Evolutionary conservation across 345 rosid genomes (phyloP), one percentile per base, ranked within the genome.

Genomic region (Microcos paniculata): DNA sequence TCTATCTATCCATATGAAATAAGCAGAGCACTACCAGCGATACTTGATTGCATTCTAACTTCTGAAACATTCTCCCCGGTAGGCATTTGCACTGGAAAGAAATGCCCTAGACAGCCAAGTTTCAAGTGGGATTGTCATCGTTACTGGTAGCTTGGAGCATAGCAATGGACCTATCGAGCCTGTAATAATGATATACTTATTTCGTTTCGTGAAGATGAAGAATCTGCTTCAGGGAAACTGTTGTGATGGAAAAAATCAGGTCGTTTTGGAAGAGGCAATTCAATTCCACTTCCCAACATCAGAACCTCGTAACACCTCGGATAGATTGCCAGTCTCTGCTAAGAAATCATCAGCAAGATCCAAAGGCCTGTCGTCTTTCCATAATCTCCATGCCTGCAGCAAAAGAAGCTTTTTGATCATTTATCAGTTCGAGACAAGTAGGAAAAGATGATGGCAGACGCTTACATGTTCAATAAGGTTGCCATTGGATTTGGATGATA

Each of bases 201-300:
- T 18, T 18, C 77, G 77, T 83, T 86, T 42, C 1, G 10, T 9
- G 74, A 51, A 2, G 80, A 70, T 28, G 78, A 72, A 15, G 80
- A 81, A 14, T 64, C 72, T 13, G 42, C 11, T 57, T 80, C 83
- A 10, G 6, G 2, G 64, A 15, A 24, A 67, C 74, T 40, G 48
- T 74, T 80, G 38, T 80, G 80, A 0, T 62, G 63, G 40, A 81
- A 78, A 70, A 86, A 86, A 24, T 87, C 87, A 0, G 90, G 88
- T 73, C 79, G 79, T 55, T 82, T 82, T 0, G 87, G 88, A 0
- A 73, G 49, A 1, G 84, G 87, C 81, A 84, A 51, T 15, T 55
- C 6, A 61, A 16, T 72, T n/a, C 84, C 84, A 4, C 88, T 76
- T 0, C 84, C 75, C 76, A 87, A 62, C 88, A 84, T 85, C 66